Evolutionary conservation across 164 flowering plant genomes (phyloP), one percentile per base, ranked within the genome.

Genomic region (Sedum album): DNA sequence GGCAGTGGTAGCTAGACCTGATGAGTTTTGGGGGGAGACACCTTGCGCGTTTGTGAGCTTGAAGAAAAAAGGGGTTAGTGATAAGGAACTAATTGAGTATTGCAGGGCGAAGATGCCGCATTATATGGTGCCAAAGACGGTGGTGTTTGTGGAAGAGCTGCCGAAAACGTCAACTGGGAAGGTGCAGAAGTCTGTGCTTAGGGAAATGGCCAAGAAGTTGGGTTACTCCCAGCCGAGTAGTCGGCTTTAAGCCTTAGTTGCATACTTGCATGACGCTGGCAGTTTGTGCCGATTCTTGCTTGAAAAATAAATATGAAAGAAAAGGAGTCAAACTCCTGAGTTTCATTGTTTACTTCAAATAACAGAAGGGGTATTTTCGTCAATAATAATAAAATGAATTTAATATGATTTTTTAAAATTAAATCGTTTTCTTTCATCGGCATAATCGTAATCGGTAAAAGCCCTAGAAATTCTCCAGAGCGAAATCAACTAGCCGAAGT

Each of bases 51-150:
- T 64, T 33, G 66, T 64, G 44, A 64, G 66, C 28, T 36, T 64
- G 39, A 62, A 31, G 5, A 30, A 64, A 18, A 38, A 20, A 2
- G 66, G 66, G 11, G n/a, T 42, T 11, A 64, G 41, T 36, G 66
- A 64, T 35, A 62, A 62, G 36, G 66, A 62, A 10, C 6, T 64
- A 48, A 65, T 65, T 6, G 67, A 65, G 48, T 65, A 18, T 33
- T 65, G 48, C 30, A 65, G 48, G 67, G 67, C 10, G 46, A 65
- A 8, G 46, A 35, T 65, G 67, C 67, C 48, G 26, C 48, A 65
- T n/a, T 65, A 38, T 2, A 65, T 65, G 67, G 46, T 65, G 44
- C 67, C 67, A 2, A 64, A 64, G 66, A 65, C 67, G 25, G 67
- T 65, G 10, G 42, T 36, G 28, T 38, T 65, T 18, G 9, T 35